Evolutionary conservation across 2,329 filamentous ascomycete species (phyloP), one percentile per base, ranked within the genome.

Genomic region (Metarhizium brunneum): DNA sequence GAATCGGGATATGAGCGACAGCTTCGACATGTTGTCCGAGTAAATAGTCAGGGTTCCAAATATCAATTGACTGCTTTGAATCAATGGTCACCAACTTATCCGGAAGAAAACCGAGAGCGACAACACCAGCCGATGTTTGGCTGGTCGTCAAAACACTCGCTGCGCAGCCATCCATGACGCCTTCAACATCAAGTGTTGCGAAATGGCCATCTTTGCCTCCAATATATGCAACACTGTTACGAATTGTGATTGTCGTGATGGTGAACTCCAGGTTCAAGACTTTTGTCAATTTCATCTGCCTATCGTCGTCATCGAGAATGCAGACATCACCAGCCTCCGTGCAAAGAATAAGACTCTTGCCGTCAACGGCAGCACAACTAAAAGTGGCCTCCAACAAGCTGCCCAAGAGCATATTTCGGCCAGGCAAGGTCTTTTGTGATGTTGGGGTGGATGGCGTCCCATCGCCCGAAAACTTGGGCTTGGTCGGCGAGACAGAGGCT

Each of bases 311-410:
- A 59, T 96, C 88, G 36, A 96, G 76, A 35, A 95, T 75, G 69
- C 92, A 97, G n/a, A 99, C 77, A 65, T 95, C 87, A 32, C 94
- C 94, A 57, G 84, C 82, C 65, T 96, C 92, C 3, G 92, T 89
- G 71, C 90, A 94, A 47, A 97, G 76, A 45, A 97, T 81, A 18
- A 91, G 87, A 63, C 85, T 87, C 47, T 80, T 81, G 40, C 88
- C 83, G 42, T 87, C 85, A 38, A 96, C 81, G 16, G 85, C 82
- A 5, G 90, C 84, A 60, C 88, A 90, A 18, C 85, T 90, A 65
- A 99, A 97, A 0, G 85, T 92, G 7, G 85, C 84, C 58, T 97
- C 92, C 5, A 92, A 81, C 58, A 99, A 75, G 13, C 83, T 78
- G 0, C 91, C 91, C 0, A 99, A 78, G 35, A 99, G 70, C 61